Evolutionary conservation across 2,329 filamentous ascomycete genomes (phyloP).

Genomic region (Ascochyta pisi): DNA sequence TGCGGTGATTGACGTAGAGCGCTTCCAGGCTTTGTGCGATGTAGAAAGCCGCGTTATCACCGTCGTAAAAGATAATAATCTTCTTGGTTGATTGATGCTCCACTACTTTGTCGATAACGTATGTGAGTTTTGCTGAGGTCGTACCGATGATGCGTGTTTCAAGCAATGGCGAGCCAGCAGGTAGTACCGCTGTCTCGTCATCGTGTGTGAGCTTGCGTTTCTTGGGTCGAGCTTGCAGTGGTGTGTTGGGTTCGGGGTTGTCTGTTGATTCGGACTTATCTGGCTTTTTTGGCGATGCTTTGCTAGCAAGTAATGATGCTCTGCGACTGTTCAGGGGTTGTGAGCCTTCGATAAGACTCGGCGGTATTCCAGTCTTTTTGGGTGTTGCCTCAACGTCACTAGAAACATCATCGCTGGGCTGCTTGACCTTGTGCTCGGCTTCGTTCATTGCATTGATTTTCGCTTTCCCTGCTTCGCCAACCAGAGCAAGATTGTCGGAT

Average conservation of each 20-base stretch:
- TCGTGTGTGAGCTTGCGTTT: constrained; percentile 44
- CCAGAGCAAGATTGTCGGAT: constrained; percentile 28
- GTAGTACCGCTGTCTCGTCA: constrained; percentile 40
- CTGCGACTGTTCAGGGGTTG: constrained; percentile 41
- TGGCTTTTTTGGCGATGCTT: constrained; percentile 30
- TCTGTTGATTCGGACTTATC: constrained; percentile 7
- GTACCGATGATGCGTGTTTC: constrained; percentile 75
- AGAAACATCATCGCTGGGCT: not conserved
- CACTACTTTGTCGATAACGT: constrained; percentile 76
- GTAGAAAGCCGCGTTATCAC: constrained; percentile 85
- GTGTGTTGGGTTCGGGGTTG: constrained; percentile 16
- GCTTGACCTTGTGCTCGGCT: constrained; percentile 25
- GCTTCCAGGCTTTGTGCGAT: constrained; percentile 83
- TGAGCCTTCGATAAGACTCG: constrained; percentile 49
- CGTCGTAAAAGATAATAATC: constrained; percentile 91
- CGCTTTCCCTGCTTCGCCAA: constrained; percentile 39
- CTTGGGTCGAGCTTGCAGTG: constrained; percentile 21
- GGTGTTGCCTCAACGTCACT: constrained; percentile 9
- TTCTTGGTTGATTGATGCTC: constrained; percentile 76
- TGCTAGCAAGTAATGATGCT: constrained; percentile 28
- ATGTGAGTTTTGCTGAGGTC: constrained; percentile 84
- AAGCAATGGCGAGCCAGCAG: constrained; percentile 61
- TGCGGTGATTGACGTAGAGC: constrained; percentile 66
- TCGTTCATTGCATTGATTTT: constrained; percentile 35
- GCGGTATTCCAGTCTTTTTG: constrained; percentile 50